phyloP scores from a whole-genome alignment of 305 asterid species.

The Nicotiana rustica region DNA sequence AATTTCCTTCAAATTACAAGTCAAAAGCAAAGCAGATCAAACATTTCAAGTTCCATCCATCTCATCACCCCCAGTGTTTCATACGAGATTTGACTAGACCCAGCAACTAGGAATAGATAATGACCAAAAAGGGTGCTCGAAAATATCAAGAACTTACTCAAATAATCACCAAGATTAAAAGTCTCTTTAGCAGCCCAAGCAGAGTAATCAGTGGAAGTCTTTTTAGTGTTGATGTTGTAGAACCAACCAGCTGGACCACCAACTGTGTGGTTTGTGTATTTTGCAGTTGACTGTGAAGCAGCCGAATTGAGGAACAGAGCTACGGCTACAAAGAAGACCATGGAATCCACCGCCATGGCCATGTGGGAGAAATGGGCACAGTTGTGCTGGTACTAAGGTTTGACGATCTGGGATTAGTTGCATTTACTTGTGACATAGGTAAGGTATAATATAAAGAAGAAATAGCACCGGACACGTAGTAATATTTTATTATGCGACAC shows the following conservation, averaged over 20 bases:
- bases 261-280: slow-evolving; percentile 77
- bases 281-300: slow-evolving; percentile 46
- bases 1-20: not conserved
- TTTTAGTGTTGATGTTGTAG: slow-evolving; percentile 60
- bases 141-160: slow-evolving; percentile 55
- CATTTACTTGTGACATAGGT: not conserved
- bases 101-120: not conserved
- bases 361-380: slow-evolving; percentile 29
- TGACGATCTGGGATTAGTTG: slow-evolving; percentile 32
- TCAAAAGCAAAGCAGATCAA: not conserved
- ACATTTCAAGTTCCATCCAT: not conserved
- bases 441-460: not conserved
- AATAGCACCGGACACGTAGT: not conserved
- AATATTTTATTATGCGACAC: not conserved
- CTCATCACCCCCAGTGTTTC: not conserved
- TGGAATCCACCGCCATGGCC: slow-evolving; percentile 52
- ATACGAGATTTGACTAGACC: not conserved
- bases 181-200: slow-evolving; percentile 75
- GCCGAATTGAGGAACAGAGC: slow-evolving; percentile 53
- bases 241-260: slow-evolving; percentile 84
- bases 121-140: not conserved
- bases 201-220: slow-evolving; percentile 58
- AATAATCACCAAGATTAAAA: slow-evolving; percentile 80
- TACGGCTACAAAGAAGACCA: slow-evolving; percentile 43
- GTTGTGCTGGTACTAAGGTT: not conserved